Base-by-base conservation (phyloP, 78 protist species). In the Paulinella micropora region DNA sequence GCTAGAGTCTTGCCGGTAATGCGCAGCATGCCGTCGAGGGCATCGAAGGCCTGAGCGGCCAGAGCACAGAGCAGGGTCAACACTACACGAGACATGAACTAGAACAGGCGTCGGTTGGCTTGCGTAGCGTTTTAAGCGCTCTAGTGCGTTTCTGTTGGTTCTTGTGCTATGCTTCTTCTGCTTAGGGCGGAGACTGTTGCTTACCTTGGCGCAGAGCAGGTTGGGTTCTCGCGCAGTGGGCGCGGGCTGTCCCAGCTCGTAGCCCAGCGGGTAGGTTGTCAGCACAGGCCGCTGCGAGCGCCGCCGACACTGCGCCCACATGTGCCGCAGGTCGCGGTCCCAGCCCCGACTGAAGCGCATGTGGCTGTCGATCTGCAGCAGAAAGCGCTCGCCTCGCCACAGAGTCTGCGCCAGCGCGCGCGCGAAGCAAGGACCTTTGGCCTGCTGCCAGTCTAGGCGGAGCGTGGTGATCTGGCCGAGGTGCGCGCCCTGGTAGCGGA, bases 361-460 rank as follows among this genome's bases (percentile, higher is more conserved):
- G 39, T 92, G 94, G 37, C 94, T 92, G 34, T 92, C 94, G 32
- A 92, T 92, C 87, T 89, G 92, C 23, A 92, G 51, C 34, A 39
- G 88, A 34, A 89, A 92, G 34, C 39, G 40, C 34, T 92, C 94
- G 37, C 39, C 87, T 34, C 34, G 6, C 4, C 1, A 92, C n/a
- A 92, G 28, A 3, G 41, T 38, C 36, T 92, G 93, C 26, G 90
- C 89, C 29, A 87, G 32, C n/a, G 85, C 9, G 34, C 94, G 88
- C 77, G 94, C 94, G 37, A 40, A 90, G 79, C 94, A 92, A 6
- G 94, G 94, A 34, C 94, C 94, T n/a, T n/a, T n/a, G n/a, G n/a
- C n/a, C n/a, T n/a, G n/a, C n/a, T n/a, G n/a, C n/a, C n/a, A n/a
- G n/a, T n/a, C n/a, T n/a, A n/a, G n/a, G n/a, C n/a, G n/a, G n/a